Evolutionary conservation across 805 yeast species (phyloP).

Genomic region (Phaffomyces opuntiae): DNA sequence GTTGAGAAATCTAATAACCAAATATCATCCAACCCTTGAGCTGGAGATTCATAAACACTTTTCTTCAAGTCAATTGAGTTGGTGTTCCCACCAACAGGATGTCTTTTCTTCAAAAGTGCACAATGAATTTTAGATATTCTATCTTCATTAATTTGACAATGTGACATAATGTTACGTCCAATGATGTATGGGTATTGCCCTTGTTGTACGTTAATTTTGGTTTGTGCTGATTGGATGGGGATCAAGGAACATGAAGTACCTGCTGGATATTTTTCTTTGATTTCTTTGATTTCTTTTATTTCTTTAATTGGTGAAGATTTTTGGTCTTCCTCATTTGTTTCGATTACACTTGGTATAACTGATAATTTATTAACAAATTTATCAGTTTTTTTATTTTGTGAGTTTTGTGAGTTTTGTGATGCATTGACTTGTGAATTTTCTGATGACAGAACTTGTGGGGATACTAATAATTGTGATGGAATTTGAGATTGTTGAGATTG

Average conservation of each 20-base stretch:
- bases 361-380: conserved; percentile 4
- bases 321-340: neutral
- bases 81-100: conserved; percentile 37
- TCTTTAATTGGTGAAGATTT: conserved; percentile 1
- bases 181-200: conserved; percentile 61
- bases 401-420: neutral
- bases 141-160: conserved; percentile 58
- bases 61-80: neutral
- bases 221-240: conserved; percentile 42
- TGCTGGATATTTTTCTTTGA: conserved; percentile 28
- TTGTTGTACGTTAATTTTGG: conserved; percentile 46
- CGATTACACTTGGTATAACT: conserved; percentile 10
- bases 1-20: conserved; percentile 80
- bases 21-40: conserved; percentile 63
- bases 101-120: conserved; percentile 53
- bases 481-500: conserved; percentile 3
- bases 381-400: neutral
- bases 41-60: conserved; percentile 61
- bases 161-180: conserved; percentile 65
- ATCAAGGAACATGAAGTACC: conserved; percentile 60
- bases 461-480: conserved; percentile 10
- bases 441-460: conserved; percentile 19
- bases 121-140: conserved; percentile 85
- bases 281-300: neutral
- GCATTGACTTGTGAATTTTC: neutral